Base-by-base conservation (phyloP, 2,329 filamentous ascomycete genomes). In the Balansia obtecta region DNA sequence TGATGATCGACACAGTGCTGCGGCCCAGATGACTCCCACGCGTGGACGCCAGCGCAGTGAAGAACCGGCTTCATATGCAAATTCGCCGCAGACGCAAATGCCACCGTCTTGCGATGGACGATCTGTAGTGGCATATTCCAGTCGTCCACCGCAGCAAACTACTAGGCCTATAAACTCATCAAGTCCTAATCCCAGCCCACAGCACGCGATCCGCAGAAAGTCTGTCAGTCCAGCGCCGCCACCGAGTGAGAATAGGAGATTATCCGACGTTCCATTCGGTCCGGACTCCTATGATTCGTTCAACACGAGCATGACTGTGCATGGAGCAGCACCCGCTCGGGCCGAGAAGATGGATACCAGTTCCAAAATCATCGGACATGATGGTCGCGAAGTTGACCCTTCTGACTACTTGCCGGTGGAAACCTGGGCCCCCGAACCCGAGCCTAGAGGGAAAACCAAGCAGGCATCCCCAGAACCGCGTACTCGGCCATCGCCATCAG, bases 331-430 rank as follows among this genome's bases (percentile, higher is more conserved):
- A 5, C 56, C 56, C 10, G 54, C 57, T 18, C 58, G 58, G 1
- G 49, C 49, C 37, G 60, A 73, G 45, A 72, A 70, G 47, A 69
- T 74, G 55, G 78, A 81, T 49, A 68, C 73, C 0, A 74, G 77
- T 48, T 82, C 79, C 9, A 87, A 87, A 60, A 88, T 90, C 53
- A 81, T 89, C 49, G 85, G 80, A 1, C 76, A 85, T 55, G 85
- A 88, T 61, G 86, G 86, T 7, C 76, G 83, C 50, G 83, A 88
- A 58, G 77, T 91, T 50, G 86, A 91, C 60, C 86, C 86, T 1
- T 88, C 85, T 0, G 86, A 91, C 63, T 86, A 90, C 61, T 72
- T 90, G 13, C 86, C 86, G 0, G 78, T 88, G 62, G 81, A 86
- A 50, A 80, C 80, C 1, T 89, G 85, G 85, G 85, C 85, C 1